Evolutionary conservation across 306 rosid species (phyloP).

Genomic region (Begonia loranthoides): DNA sequence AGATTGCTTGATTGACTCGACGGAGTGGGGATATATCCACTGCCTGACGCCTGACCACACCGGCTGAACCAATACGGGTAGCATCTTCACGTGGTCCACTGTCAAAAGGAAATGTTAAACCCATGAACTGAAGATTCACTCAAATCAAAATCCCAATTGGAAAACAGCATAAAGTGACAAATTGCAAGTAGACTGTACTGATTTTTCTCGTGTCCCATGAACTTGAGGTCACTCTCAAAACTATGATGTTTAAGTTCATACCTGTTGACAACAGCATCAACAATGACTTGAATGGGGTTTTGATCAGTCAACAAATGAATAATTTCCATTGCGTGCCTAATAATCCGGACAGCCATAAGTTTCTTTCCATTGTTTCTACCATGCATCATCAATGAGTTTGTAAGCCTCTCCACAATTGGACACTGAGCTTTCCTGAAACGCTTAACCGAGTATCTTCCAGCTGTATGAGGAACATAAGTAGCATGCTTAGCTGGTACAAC

Average conservation of each 20-base stretch:
- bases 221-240: no score
- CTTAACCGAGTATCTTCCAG: conserved; percentile 26
- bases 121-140: no score
- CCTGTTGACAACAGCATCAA: conserved; percentile 23
- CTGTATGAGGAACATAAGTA: conserved; percentile 22
- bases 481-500: conserved; percentile 21
- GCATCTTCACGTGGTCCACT: conserved; percentile 32
- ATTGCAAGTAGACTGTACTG: no score
- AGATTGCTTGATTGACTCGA: conserved; percentile 23
- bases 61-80: conserved; percentile 25
- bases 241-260: neutral
- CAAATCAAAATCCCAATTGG: no score
- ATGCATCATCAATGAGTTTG: conserved; percentile 27
- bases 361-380: conserved; percentile 24
- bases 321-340: conserved; percentile 24
- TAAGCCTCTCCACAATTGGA: conserved; percentile 26
- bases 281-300: conserved; percentile 23
- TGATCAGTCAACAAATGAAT: conserved; percentile 25
- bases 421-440: conserved; percentile 26
- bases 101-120: neutral
- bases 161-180: no score
- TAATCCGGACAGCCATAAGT: conserved; percentile 21
- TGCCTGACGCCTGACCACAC: conserved; percentile 27
- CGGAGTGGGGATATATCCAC: conserved; percentile 25
- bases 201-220: no score